A percentile compares a stretch with the other conserved stretches of the same genome.
Conservation (phyloP, 345 rosid genomes). For the Salix exigua region DNA sequence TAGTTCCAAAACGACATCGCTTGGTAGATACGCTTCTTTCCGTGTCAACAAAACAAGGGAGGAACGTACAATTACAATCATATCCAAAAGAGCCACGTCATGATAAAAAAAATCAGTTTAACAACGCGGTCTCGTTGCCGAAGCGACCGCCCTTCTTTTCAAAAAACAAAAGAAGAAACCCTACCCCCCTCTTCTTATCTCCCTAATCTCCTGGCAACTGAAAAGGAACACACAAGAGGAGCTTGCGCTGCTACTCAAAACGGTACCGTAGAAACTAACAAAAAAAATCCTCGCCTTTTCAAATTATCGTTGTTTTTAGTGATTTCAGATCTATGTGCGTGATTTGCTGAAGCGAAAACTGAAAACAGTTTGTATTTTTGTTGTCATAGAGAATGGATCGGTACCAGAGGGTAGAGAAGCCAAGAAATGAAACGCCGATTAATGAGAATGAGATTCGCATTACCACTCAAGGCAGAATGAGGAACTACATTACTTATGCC, state of each 20-base stretch:
- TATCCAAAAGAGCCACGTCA: not conserved
- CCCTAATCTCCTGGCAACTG: not conserved
- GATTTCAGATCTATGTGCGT: too few species aligned
- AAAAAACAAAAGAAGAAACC: not conserved
- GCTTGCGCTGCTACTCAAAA: not conserved
- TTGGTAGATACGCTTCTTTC: not conserved
- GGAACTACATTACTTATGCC: conserved; percentile 38
- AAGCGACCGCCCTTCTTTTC: not conserved
- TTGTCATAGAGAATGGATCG: conserved; percentile 18
- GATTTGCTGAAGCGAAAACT: too few species aligned
- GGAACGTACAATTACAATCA: not conserved
- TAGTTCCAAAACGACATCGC: not conserved
- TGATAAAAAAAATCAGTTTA: not conserved
- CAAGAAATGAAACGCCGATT: conserved; percentile 21
- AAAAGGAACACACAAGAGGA: not conserved
- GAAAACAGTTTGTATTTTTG: not conserved
- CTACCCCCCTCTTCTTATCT: not conserved
- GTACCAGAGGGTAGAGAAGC: conserved; percentile 41
- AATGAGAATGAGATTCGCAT: conserved; percentile 42
- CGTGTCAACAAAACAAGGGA: not conserved
- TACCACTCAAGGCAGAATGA: conserved; percentile 39
- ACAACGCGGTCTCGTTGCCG: not conserved
- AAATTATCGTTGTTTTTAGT: too few species aligned
- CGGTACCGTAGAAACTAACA: not conserved
- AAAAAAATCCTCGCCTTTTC: not conserved